Evolutionary conservation across 2,329 filamentous ascomycete species (phyloP), one percentile per base, ranked within the genome.

Genomic region (Nemania serpens): DNA sequence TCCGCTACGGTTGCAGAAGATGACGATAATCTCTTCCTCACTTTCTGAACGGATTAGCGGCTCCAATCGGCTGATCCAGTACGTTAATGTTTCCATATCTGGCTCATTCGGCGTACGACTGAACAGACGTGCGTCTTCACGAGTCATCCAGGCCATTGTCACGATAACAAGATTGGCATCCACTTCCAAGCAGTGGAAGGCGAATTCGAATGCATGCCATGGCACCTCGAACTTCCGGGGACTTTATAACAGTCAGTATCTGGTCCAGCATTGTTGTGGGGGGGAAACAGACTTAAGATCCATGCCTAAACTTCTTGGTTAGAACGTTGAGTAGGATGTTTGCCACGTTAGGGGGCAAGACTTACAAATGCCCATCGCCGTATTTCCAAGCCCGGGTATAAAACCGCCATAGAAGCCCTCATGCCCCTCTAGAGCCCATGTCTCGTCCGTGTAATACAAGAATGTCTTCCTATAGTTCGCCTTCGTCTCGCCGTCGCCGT

Each of bases 101-200:
- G 90, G 89, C 51, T 87, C 83, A 1, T 81, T 71, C 0, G 84
- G 84, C 65, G 65, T 77, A 29, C 67, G 79, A 60, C 69, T 85
- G 70, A 78, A 86, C 7, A 61, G 59, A 17, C 69, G 78, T 1
- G 74, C 79, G 68, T 79, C 82, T 62, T 79, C 85, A 57, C 73
- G 78, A 1, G 89, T 91, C 34, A 91, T 78, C 91, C 90, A 94
- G 0, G 91, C 90, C 91, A 93, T 93, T 3, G 84, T 86, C 0
- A 94, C 67, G 36, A 93, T 84, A 1, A 91, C 86, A 0, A 93
- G 64, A 13, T 86, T 85, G 0, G 88, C 83, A 0, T 80, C 70
- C 0, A 76, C 75, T 1, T 84, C 75, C 0, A 91, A 71, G 5
- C 88, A 77, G 45, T 90, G 85, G 22, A 77, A 82, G 11, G 81